Evolutionary conservation across 2,329 filamentous ascomycete genomes (phyloP).

Genomic region (Botrytis sinoallii): DNA sequence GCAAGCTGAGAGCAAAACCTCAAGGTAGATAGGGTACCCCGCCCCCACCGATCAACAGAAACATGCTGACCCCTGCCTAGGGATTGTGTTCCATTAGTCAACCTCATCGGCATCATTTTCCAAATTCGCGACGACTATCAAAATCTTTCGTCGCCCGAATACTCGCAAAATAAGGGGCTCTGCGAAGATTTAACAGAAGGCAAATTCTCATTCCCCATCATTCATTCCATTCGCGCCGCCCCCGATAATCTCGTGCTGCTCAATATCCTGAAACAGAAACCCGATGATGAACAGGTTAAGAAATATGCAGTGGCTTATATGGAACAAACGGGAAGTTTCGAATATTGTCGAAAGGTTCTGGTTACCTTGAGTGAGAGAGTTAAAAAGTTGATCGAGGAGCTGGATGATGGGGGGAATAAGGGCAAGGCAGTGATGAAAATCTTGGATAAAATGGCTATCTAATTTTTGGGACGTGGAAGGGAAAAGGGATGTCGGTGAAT

Average conservation of each 20-base stretch:
- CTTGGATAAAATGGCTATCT: slow-evolving; percentile 59
- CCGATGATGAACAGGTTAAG: slow-evolving; percentile 83
- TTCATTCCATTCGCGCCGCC: slow-evolving; percentile 82
- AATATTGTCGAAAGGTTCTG: slow-evolving; percentile 72
- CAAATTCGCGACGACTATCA: slow-evolving; percentile 93
- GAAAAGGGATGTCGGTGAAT: neutral
- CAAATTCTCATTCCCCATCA: slow-evolving; percentile 95
- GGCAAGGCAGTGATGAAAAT: slow-evolving; percentile 61
- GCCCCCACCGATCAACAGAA: slow-evolving; percentile 5
- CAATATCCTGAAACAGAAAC: slow-evolving; percentile 90
- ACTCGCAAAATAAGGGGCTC: slow-evolving; percentile 85
- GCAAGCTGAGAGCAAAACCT: slow-evolving; percentile 64
- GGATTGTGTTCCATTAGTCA: slow-evolving; percentile 81
- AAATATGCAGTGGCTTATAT: slow-evolving; percentile 87
- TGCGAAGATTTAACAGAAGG: slow-evolving; percentile 96
- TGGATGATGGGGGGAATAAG: slow-evolving; percentile 57
- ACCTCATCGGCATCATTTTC: slow-evolving; percentile 80
- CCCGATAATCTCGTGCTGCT: slow-evolving; percentile 74
- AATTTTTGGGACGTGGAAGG: neutral
- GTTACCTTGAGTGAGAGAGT: slow-evolving; percentile 62
- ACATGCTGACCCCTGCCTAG: slow-evolving; percentile 32
- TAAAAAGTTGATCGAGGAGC: slow-evolving; percentile 57
- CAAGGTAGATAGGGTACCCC: slow-evolving; percentile 40
- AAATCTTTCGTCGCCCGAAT: slow-evolving; percentile 73
- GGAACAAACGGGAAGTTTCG: slow-evolving; percentile 85